phyloP scores from a whole-genome alignment of 257 asterid genomes.

The Gentiana straminea region DNA sequence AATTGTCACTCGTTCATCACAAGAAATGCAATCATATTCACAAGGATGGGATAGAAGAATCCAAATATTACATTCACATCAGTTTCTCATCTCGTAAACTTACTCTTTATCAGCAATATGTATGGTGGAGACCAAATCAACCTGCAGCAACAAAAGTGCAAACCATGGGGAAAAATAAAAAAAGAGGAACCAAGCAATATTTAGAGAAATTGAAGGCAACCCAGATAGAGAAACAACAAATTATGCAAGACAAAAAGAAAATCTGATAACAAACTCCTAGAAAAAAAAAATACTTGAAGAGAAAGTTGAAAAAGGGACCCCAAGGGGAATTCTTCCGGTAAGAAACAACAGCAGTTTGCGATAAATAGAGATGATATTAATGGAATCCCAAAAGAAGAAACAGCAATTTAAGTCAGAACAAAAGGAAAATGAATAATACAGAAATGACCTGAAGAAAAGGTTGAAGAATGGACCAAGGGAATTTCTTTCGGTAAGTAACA shows the following conservation, averaged over 20 bases:
- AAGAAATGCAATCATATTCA: background rate
- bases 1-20: too few species aligned
- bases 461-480: slow-evolving; percentile 84
- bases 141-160: slow-evolving; percentile 29
- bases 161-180: background rate
- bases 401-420: background rate
- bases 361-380: background rate
- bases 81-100: slow-evolving; percentile 19
- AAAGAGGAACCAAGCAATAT: background rate
- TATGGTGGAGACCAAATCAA: slow-evolving; percentile 94
- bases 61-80: background rate
- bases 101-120: slow-evolving; percentile 98
- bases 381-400: background rate
- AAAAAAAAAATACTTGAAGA: slow-evolving; percentile 37
- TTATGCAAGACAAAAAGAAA: background rate
- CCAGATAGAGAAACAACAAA: background rate
- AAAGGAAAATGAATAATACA: slow-evolving; percentile 22
- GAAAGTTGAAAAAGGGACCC: slow-evolving; percentile 63
- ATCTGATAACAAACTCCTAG: background rate
- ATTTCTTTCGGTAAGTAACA: slow-evolving; percentile 72
- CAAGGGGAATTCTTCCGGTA: too few species aligned
- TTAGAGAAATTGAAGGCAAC: background rate
- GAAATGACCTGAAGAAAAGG: slow-evolving; percentile 68
- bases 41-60: background rate
- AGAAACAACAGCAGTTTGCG: background rate